Conservation (phyloP, 2,329 filamentous ascomycete genomes). For the Raffaelea arxii region DNA sequence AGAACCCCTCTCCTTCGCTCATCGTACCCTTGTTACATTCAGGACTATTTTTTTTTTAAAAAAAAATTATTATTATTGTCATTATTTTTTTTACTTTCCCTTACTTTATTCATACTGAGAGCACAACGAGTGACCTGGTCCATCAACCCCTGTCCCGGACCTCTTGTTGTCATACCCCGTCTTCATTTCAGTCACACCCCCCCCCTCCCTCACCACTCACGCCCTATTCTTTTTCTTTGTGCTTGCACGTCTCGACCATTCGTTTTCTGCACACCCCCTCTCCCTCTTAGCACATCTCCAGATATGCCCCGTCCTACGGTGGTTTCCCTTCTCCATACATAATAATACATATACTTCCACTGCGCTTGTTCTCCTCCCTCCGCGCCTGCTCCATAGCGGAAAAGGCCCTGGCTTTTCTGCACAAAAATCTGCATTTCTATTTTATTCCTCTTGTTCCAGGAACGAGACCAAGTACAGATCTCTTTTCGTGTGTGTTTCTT, state of each 20-base stretch:
- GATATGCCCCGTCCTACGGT: not conserved
- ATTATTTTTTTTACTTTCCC: not conserved
- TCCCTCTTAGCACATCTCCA: not conserved
- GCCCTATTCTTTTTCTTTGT: not conserved
- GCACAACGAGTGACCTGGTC: too few species aligned
- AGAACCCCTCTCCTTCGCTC: not conserved
- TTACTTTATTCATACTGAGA: not conserved
- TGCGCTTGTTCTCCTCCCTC: constrained; percentile 1
- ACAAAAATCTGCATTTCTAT: not conserved
- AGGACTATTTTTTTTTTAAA: too few species aligned
- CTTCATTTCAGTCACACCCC: not conserved
- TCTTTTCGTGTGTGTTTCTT: not conserved
- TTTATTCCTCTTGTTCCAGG: too few species aligned
- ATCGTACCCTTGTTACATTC: too few species aligned
- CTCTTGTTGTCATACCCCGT: constrained; percentile 3
- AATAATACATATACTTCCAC: constrained; percentile 8
- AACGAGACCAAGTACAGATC: too few species aligned
- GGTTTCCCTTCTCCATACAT: constrained; percentile 2
- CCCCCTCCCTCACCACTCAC: not conserved
- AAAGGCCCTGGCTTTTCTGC: not conserved
- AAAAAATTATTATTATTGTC: too few species aligned
- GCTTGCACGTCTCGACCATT: not conserved
- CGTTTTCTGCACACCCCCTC: not conserved
- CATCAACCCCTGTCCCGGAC: too few species aligned
- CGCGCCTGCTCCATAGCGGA: not conserved